Evolutionary conservation across 306 rosid genomes (phyloP).

Genomic region (Begonia fuchsioides): DNA sequence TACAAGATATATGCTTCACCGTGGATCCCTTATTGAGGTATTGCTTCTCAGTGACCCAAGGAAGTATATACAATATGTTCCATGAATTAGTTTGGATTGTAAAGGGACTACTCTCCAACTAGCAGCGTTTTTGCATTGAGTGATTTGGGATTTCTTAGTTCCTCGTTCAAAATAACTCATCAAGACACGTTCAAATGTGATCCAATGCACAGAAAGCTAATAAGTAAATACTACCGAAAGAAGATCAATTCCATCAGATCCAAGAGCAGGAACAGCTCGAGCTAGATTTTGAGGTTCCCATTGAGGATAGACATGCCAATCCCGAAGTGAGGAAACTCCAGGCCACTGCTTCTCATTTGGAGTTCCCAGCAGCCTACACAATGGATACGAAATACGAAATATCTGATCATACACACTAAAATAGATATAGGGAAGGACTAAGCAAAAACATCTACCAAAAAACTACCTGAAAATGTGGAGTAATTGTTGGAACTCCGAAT

Average conservation of each 20-base stretch:
- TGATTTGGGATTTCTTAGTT: too few relatives aligned
- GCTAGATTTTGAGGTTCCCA: slow-evolving; percentile 77
- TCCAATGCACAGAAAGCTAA: background rate
- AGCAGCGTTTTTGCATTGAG: too few relatives aligned
- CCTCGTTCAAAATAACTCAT: too few relatives aligned
- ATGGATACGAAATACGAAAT: background rate
- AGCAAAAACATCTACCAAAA: background rate
- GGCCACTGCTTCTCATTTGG: slow-evolving; percentile 82
- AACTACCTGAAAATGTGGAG: slow-evolving; percentile 69
- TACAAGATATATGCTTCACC: too few relatives aligned
- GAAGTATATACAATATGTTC: too few relatives aligned
- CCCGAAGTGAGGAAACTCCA: slow-evolving; percentile 69
- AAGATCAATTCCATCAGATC: slow-evolving; percentile 74
- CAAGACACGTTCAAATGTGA: too few relatives aligned
- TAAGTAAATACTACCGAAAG: slow-evolving; percentile 33
- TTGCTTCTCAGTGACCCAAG: too few relatives aligned
- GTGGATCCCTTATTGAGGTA: too few relatives aligned
- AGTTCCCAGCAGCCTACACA: slow-evolving; percentile 65
- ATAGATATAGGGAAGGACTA: too few relatives aligned
- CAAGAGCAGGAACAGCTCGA: slow-evolving; percentile 59
- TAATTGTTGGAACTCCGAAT: slow-evolving; percentile 88
- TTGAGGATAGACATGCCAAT: slow-evolving; percentile 85
- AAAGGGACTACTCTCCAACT: too few relatives aligned
- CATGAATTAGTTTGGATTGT: too few relatives aligned
- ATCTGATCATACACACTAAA: background rate